Evolutionary conservation across 192 early-diverging fungal species (phyloP).

Genomic region (Pilaira anomala): DNA sequence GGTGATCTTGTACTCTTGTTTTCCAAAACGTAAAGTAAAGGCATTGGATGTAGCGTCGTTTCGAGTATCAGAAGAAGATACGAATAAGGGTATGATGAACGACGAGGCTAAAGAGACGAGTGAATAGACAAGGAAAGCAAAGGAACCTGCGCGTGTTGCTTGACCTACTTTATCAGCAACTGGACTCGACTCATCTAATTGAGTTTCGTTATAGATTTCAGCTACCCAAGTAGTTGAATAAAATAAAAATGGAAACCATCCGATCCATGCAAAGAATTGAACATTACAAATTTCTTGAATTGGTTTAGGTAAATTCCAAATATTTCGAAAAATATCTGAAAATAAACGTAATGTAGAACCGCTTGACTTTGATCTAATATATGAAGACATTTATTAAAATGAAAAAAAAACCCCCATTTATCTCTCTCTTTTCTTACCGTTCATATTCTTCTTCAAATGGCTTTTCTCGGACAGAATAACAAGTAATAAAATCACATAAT

Average conservation of each 20-base stretch:
- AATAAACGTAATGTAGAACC: slow-evolving; percentile 17
- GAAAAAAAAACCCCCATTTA: neutral
- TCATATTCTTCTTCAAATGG: slow-evolving; percentile 20
- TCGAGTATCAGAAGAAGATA: slow-evolving; percentile 20
- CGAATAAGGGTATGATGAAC: slow-evolving; percentile 44
- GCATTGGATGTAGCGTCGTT: neutral
- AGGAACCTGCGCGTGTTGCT: slow-evolving; percentile 79
- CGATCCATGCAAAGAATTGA: slow-evolving; percentile 97
- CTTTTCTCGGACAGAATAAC: slow-evolving; percentile 57
- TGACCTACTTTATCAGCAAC: slow-evolving; percentile 21
- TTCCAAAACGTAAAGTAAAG: neutral
- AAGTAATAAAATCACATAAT: slow-evolving; percentile 64
- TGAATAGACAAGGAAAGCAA: slow-evolving; percentile 80
- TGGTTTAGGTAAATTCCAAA: slow-evolving; percentile 65
- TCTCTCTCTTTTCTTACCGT: neutral
- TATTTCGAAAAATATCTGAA: slow-evolving; percentile 33
- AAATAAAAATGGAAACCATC: slow-evolving; percentile 96
- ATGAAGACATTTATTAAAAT: neutral
- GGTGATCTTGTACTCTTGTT: neutral
- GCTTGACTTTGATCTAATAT: neutral
- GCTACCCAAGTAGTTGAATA: slow-evolving; percentile 68
- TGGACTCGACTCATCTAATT: slow-evolving; percentile 15
- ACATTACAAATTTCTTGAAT: slow-evolving; percentile 81
- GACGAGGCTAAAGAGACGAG: slow-evolving; percentile 67
- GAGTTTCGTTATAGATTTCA: slow-evolving; percentile 40